Evolutionary conservation across 371 early-diverging fungal species (phyloP).

Genomic region (Circinella minor): DNA sequence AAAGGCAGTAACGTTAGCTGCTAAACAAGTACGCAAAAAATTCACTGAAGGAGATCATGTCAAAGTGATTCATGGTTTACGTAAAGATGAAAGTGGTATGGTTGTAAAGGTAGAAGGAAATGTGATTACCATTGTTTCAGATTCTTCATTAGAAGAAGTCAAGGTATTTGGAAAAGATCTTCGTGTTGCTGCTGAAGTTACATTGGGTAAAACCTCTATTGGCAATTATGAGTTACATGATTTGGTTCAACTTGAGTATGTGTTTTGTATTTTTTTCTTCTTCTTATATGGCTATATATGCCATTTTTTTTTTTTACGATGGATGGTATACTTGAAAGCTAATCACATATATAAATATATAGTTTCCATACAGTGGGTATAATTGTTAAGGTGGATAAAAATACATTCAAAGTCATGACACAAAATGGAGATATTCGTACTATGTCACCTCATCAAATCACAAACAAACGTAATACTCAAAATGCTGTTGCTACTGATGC

Average conservation of each 20-base stretch:
- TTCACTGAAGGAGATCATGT: slow-evolving; percentile 94
- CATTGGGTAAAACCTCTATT: slow-evolving; percentile 50
- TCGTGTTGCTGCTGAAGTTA: slow-evolving; percentile 68
- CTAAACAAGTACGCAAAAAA: slow-evolving; percentile 81
- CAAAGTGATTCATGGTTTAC: slow-evolving; percentile 90
- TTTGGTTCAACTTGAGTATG: slow-evolving; percentile 83
- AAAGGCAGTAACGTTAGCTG: slow-evolving; percentile 50
- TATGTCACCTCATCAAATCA: slow-evolving; percentile 75
- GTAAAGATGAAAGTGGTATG: slow-evolving; percentile 88
- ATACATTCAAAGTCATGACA: slow-evolving; percentile 77
- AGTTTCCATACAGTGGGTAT: slow-evolving; percentile 80
- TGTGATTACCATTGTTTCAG: slow-evolving; percentile 83
- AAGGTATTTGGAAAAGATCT: slow-evolving; percentile 91
- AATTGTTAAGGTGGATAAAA: slow-evolving; percentile 83
- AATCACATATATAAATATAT: not conserved
- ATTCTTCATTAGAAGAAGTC: slow-evolving; percentile 73
- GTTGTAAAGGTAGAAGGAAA: slow-evolving; percentile 80
- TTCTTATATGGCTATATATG: not conserved
- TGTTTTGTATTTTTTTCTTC: slow-evolving; percentile 14
- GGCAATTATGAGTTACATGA: slow-evolving; percentile 84
- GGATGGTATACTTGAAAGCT: not conserved
- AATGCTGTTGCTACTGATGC: slow-evolving; percentile 81
- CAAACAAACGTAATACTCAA: slow-evolving; percentile 67
- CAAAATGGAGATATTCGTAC: slow-evolving; percentile 77
- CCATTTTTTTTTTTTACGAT: not conserved